Evolutionary conservation across 1,139 yeast genomes (phyloP).

Genomic region (Pichia sp.): DNA sequence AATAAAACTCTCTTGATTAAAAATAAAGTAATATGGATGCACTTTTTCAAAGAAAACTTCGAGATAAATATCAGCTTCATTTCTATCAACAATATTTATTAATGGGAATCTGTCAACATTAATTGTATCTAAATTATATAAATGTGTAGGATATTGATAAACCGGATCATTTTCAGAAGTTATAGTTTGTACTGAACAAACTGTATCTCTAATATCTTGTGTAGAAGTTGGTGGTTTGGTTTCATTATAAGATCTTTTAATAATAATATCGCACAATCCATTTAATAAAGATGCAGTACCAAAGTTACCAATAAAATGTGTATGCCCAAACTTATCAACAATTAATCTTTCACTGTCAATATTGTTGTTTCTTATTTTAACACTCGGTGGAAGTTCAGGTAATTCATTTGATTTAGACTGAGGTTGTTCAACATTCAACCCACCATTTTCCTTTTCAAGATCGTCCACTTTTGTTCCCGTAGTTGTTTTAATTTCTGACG

Average conservation of each 20-base stretch:
- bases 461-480: not conserved
- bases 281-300: constrained; percentile 37
- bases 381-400: constrained; percentile 18
- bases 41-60: constrained; percentile 35
- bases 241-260: constrained; percentile 31
- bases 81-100: constrained; percentile 27
- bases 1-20: constrained; percentile 31
- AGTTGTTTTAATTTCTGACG: not conserved
- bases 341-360: constrained; percentile 33
- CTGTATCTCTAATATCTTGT: constrained; percentile 27
- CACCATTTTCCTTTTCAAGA: too few relatives aligned
- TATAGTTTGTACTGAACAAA: constrained; percentile 26
- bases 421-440: too few relatives aligned
- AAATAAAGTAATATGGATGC: constrained; percentile 38
- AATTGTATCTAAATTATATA: constrained; percentile 27
- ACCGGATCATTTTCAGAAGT: constrained; percentile 30
- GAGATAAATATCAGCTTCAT: constrained; percentile 33
- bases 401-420: not conserved
- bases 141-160: constrained; percentile 30
- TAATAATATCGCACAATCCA: constrained; percentile 35
- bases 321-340: constrained; percentile 36
- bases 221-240: constrained; percentile 29
- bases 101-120: constrained; percentile 32
- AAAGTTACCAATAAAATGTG: constrained; percentile 38
- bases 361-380: constrained; percentile 18